A percentile compares a stretch with the other conserved stretches of the same genome.
phyloP scores from a whole-genome alignment of 148 eudicot genomes.

The Mesembryanthemum crystallinum region DNA sequence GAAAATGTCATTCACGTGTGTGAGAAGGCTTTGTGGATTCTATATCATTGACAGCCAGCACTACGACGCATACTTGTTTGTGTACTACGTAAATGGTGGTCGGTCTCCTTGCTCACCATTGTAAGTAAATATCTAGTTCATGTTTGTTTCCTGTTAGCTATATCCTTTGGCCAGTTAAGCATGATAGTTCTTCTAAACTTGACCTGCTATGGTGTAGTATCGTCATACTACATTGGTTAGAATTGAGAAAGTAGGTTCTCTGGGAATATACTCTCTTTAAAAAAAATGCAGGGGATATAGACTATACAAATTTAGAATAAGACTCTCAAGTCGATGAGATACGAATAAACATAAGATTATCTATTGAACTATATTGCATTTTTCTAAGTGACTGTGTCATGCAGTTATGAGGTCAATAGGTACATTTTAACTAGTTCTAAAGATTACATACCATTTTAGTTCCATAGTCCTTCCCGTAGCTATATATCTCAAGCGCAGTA shows the following conservation, averaged over 20 bases:
- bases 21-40: constrained; percentile 68
- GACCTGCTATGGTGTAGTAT: background rate
- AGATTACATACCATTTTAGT: background rate
- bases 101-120: constrained; percentile 92
- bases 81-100: constrained; percentile 87
- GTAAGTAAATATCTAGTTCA: constrained; percentile 49
- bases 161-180: background rate
- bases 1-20: constrained; percentile 83
- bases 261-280: too few relatives aligned
- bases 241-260: background rate
- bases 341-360: background rate
- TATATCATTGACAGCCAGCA: constrained; percentile 76
- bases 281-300: background rate
- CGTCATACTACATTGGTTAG: background rate
- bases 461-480: background rate
- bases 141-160: background rate
- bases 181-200: background rate
- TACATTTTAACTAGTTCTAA: background rate
- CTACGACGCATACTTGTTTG: constrained; percentile 83
- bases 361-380: background rate
- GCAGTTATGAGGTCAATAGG: background rate
- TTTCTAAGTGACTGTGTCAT: background rate
- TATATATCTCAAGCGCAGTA: background rate
- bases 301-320: background rate
- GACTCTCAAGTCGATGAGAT: background rate